Percentiles rank a stretch among this genome's conserved stretches.
These are phyloP conservation scores for Wickerhamomyces chaumierensis DNA, from an alignment of 805 yeast species.

Conservation along the genomic window DNA sequence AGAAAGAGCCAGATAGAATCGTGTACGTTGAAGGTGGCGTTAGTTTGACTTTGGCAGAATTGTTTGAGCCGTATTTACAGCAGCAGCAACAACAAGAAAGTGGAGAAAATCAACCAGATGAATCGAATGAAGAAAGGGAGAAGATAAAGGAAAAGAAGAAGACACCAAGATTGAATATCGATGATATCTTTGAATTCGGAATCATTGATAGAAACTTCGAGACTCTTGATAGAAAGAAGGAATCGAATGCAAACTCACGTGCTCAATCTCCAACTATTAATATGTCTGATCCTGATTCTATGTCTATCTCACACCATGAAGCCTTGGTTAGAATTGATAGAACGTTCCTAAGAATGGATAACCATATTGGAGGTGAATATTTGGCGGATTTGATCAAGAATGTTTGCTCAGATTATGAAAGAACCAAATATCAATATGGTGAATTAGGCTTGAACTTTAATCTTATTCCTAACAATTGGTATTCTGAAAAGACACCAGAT, in stretches of 20 bases:
- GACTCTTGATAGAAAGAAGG: conserved; percentile 18
- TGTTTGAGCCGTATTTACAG: conserved; percentile 19
- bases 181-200: conserved; percentile 20
- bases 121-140: no score
- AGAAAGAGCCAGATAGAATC: conserved; percentile 23
- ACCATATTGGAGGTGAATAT: conserved; percentile 26
- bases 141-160: no score
- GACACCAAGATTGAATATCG: conserved; percentile 19
- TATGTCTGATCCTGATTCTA: no score
- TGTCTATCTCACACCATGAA: no score
- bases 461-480: conserved; percentile 9
- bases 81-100: conserved; percentile 20
- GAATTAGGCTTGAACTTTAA: conserved; percentile 26
- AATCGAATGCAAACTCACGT: no score
- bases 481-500: no score
- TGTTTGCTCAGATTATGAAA: conserved; percentile 23
- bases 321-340: conserved; percentile 20
- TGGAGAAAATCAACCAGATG: conserved; percentile 4
- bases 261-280: conserved; percentile 13
- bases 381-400: conserved; percentile 23
- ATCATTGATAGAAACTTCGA: conserved; percentile 14
- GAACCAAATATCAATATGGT: conserved; percentile 26
- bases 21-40: conserved; percentile 20
- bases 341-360: conserved; percentile 26
- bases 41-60: conserved; percentile 13